Evolutionary conservation across 495 filamentous ascomycete species (phyloP), one percentile per base, ranked within the genome.

Genomic region (Tetracladium setigerum): DNA sequence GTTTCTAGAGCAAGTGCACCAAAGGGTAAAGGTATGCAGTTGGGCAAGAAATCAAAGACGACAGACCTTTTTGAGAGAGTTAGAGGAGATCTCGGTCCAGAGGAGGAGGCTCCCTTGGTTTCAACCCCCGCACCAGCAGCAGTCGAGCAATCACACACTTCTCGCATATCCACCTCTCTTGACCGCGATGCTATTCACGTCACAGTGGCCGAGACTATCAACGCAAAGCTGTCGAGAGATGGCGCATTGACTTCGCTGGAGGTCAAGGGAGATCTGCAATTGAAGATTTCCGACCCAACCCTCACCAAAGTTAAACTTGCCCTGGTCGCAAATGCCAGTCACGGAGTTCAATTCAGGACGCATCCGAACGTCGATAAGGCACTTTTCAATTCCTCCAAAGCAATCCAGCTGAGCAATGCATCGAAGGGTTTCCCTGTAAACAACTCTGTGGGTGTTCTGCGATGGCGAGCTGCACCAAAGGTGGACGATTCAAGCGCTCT

Each of bases 11-110:
- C 80, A 30, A 62, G 82, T 38, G 79, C 85, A 22, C 77, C 81
- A 31, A 89, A 91, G 62, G 88, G 89, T 48, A 98, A 98, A 68
- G 92, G 92, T 42, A 96, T 98, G 92, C 91, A 96, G 64, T 69
- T 98, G 33, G 94, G 92, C 65, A 95, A 95, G 74, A 97, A 97
- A 68, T 95, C 87, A 30, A 95, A 95, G 72, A 86, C 85, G 24
- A 92, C 87, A 12, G 87, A 92, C 66, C 95, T 96, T 74, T 97
- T 94, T 58, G 91, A 97, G 64, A 84, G 84, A 54, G 88, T 98
- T n/a, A 80, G 86, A 54, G 84, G 84, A 40, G 90, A 96, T 49
- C 65, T 96, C 41, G 89, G 88, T 10, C 77, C 84, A 30, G 86
- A 90, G 56, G 76, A 73, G 4, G 83, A 86, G 59, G 76, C 78